Conservation (phyloP, 441 rosid genomes). For the Mallotus japonicus region DNA sequence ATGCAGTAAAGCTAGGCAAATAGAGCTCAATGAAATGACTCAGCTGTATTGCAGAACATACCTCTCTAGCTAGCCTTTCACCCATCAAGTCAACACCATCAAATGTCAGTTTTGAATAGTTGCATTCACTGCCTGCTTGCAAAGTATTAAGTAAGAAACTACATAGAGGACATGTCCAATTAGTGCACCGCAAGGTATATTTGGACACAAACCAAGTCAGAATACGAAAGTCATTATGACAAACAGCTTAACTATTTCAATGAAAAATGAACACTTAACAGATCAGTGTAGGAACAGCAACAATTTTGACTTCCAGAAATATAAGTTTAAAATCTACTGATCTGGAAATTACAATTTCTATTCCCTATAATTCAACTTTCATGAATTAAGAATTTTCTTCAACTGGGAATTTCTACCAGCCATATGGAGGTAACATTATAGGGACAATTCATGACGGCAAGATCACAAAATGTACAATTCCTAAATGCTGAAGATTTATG, state of each 20-base stretch:
- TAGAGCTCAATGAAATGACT: neutral
- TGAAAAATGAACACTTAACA: neutral
- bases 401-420: neutral
- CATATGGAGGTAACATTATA: neutral
- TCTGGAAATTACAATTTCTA: neutral
- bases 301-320: conserved; percentile 7
- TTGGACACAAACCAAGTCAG: neutral
- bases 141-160: conserved; percentile 21
- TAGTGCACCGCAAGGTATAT: neutral
- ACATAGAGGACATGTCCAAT: neutral
- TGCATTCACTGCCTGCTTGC: conserved; percentile 79
- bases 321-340: neutral
- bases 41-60: conserved; percentile 25
- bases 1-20: conserved; percentile 1
- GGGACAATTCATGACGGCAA: neutral
- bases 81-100: conserved; percentile 97
- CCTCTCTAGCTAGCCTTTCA: conserved; percentile 90
- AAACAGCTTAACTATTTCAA: neutral
- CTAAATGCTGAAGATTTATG: conserved; percentile 2
- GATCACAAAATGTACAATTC: neutral
- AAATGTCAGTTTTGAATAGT: conserved; percentile 72
- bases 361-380: neutral
- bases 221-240: neutral
- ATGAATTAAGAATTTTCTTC: neutral
- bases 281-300: neutral